Percentiles rank a stretch among this genome's conserved stretches.
Evolutionary conservation across 805 yeast genomes (phyloP).

Genomic region (Wickerhamiella australiensis): DNA sequence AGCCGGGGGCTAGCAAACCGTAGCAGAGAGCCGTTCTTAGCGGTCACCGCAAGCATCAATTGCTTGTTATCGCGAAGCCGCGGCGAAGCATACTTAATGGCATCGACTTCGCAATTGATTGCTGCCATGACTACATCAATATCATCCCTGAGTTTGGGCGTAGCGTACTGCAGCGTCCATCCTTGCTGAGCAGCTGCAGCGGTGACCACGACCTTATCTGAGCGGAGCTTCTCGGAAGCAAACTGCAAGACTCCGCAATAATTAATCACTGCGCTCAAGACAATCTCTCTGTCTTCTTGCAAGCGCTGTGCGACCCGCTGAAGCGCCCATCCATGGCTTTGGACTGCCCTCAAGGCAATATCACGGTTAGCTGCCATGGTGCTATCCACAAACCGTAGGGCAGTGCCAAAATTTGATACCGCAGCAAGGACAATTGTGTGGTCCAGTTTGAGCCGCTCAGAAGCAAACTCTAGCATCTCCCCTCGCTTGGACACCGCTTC

Average conservation of each 20-base stretch:
- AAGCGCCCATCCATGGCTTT: constrained; percentile 10
- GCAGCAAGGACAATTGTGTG: constrained; percentile 5
- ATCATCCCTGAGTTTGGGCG: constrained; percentile 1
- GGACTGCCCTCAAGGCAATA: constrained; percentile 9
- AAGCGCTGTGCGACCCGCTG: constrained; percentile 4
- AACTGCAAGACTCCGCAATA: constrained; percentile 4
- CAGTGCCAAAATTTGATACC: constrained; percentile 7
- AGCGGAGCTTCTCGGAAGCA: neutral
- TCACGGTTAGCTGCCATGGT: constrained; percentile 3
- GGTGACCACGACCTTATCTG: constrained; percentile 4
- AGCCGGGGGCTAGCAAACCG: neutral
- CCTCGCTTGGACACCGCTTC: neutral
- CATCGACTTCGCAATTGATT: neutral
- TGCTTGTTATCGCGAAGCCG: constrained; percentile 4
- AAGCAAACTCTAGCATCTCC: constrained; percentile 7
- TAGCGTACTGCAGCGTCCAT: constrained; percentile 8
- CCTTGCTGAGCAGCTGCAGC: constrained; percentile 8
- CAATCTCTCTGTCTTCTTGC: constrained; percentile 6
- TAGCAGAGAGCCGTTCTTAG: neutral
- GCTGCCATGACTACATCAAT: constrained; percentile 4
- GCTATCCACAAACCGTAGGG: constrained; percentile 6
- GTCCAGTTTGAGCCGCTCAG: neutral
- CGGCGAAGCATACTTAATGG: constrained; percentile 6
- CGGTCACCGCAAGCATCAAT: neutral
- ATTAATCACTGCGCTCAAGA: neutral